Evolutionary conservation across 495 filamentous ascomycete species (phyloP), one percentile per base, ranked within the genome.

Genomic region (Aspergillus bridgeri): DNA sequence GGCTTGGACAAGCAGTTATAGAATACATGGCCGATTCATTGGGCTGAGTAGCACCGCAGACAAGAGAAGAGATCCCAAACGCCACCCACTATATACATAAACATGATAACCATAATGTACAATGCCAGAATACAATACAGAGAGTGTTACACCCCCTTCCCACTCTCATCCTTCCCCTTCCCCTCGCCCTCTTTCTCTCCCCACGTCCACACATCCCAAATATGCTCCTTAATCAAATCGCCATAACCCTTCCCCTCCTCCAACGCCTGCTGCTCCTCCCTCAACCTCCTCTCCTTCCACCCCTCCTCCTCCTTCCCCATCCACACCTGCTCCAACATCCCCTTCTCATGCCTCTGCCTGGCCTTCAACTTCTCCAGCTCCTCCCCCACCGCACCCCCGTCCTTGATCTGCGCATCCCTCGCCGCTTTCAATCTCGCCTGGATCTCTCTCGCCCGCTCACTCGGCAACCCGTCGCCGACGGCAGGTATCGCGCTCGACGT

Each of bases 181-280:
- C 56, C 54, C 29, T 62, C 57, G 24, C 48, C 49, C 48, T 68
- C 59, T 63, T 68, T 69, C 54, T 69, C 65, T 54, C 75, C 78
- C 79, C 79, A 81, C 68, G 79, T 85, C 84, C 82, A 90, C 44
- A 92, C 92, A 71, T 96, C 90, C 79, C 81, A 85, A 44, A 96
- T 82, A 81, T 93, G 88, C 62, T 92, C 89, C 71, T 82, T 79
- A 60, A 96, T 96, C 72, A 96, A 74, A 64, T 83, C 86, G 17
- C 83, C 83, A 79, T 93, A 92, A 23, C 90, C 89, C 71, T 85
- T 88, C 19, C 92, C 92, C 56, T 88, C 83, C 63, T 86, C 85
- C 65, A 92, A 61, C 54, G 85, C 85, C 75, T 90, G 78, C 75
- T 79, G 79, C 70, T 92, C 89, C 78, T 87, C 81, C 70, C 75